Percentiles rank a stretch among this genome's conserved stretches.
phyloP scores from a whole-genome alignment of 140 eudicot species.

The Senecio squalidus region DNA sequence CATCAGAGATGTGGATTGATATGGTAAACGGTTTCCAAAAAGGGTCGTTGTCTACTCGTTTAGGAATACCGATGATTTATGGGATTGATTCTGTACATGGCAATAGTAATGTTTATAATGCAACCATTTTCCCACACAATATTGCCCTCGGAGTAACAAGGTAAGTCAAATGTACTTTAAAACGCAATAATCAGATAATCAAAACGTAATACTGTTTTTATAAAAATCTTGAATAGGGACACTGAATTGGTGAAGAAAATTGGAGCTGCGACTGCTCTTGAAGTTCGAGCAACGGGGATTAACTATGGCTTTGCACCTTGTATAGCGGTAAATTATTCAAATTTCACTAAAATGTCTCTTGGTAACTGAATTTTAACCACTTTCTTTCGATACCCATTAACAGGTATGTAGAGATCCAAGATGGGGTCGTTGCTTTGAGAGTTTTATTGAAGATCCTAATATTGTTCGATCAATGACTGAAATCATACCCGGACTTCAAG shows the following conservation, averaged over 20 bases:
- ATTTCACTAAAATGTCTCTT: not conserved
- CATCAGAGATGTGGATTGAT: constrained; percentile 41
- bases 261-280: constrained; percentile 65
- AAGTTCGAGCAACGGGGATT: constrained; percentile 59
- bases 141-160: constrained; percentile 62
- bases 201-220: not conserved
- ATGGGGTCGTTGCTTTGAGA: constrained; percentile 80
- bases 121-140: constrained; percentile 61
- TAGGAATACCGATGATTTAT: constrained; percentile 59
- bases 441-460: constrained; percentile 59
- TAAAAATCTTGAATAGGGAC: constrained; percentile 27
- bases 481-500: constrained; percentile 61
- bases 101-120: constrained; percentile 43
- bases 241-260: constrained; percentile 44
- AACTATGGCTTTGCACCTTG: constrained; percentile 65
- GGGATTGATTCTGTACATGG: constrained; percentile 66
- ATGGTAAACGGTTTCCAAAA: constrained; percentile 48
- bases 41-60: constrained; percentile 46
- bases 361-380: not conserved
- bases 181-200: too few relatives aligned
- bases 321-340: constrained; percentile 32
- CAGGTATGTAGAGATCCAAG: constrained; percentile 79
- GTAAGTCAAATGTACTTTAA: constrained; percentile 12
- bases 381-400: not conserved
- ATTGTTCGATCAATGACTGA: constrained; percentile 53